Base-by-base conservation (phyloP, 305 asterid species). In the Solanum hybrid region DNA sequence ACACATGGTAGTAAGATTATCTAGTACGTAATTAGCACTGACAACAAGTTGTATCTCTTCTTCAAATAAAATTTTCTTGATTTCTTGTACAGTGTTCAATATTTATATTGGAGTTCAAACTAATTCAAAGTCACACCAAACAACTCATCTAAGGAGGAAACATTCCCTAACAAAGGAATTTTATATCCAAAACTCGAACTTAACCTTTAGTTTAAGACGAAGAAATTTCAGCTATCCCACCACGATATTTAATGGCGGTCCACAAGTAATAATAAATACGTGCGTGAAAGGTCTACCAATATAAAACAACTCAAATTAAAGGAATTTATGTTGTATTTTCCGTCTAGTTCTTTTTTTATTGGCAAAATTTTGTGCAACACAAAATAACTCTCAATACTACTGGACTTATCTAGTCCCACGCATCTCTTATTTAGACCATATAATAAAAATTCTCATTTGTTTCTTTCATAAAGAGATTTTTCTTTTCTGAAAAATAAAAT, bases 331-430 rank as follows among this genome's bases (percentile, higher is more conserved):
- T 85, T 89, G 27, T 6, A 72, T 8, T 32, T 84, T 29, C 13
- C 32, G 6, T 32, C 6, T 38, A 3, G 4, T 24, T 14, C 3
- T 56, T 42, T 27, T 29, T 76, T 51, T 4, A 34, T 78, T 2
- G 45, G n/a, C 35, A 22, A 29, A 31, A 29, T 6, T 17, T 72
- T 78, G 26, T 60, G 85, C 81, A 7, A 86, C 87, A 14, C 87
- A 51, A 86, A 86, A 56, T 36, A 24, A 64, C 27, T 12, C 73
- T 38, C 56, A 17, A 5, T 24, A 34, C 85, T 14, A 31, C 2
- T 35, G 79, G 87, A 7, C 22, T 45, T 84, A 45, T 84, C 75
- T 32, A 15, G n/a, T 38, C 86, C 92, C 92, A 86, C 91, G 87
- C 86, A 71, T 45, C 72, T 27, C 35, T 69, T 12, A 10, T 37